Conservation (phyloP, 2,329 filamentous ascomycete genomes). For the Alternaria sp. region DNA sequence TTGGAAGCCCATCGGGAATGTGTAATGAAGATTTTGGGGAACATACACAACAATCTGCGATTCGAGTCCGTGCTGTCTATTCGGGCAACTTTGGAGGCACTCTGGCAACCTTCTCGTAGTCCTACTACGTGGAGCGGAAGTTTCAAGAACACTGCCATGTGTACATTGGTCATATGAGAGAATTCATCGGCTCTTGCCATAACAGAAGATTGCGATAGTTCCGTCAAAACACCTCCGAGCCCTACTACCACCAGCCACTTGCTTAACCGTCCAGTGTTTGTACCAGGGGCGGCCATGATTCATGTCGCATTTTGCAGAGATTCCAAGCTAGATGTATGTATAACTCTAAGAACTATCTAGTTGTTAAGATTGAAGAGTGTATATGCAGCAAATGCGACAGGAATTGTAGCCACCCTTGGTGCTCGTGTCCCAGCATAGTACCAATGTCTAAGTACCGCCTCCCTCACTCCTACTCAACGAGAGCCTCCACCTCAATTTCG, state of each 20-base stretch:
- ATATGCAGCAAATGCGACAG: neutral
- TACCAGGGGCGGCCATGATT: neutral
- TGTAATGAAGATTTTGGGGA: conserved; percentile 9
- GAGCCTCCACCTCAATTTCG: conserved; percentile 20
- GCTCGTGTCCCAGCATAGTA: neutral
- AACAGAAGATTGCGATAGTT: neutral
- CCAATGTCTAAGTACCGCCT: neutral
- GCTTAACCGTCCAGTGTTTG: neutral
- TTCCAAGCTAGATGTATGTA: neutral
- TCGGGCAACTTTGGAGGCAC: conserved; percentile 7
- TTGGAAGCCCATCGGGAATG: conserved; percentile 2
- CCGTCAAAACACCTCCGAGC: neutral
- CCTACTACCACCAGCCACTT: neutral
- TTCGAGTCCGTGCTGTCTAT: conserved; percentile 19
- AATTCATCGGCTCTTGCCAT: neutral
- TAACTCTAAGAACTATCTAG: neutral
- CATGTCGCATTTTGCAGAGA: neutral
- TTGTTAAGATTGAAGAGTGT: neutral
- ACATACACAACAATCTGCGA: conserved; percentile 15
- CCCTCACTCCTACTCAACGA: neutral
- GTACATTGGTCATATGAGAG: conserved; percentile 7
- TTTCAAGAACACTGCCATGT: conserved; percentile 4
- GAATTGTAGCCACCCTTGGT: neutral
- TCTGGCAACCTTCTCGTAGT: conserved; percentile 5
- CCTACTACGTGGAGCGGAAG: conserved; percentile 10